Conservation (phyloP, 1,284 basidiomycete genomes). For the Heterobasidion occidentale region DNA sequence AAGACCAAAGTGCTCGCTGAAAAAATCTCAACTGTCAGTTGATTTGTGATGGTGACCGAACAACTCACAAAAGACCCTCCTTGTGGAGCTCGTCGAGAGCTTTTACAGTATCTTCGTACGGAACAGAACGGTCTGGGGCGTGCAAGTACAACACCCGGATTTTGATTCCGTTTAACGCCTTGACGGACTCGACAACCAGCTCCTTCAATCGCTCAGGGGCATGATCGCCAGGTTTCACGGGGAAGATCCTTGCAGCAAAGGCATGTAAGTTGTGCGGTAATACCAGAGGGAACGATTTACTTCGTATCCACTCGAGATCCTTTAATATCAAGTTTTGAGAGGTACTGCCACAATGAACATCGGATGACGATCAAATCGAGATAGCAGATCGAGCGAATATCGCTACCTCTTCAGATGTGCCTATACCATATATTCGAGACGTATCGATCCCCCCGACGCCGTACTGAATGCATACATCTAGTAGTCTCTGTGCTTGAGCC, state of each 20-base stretch:
- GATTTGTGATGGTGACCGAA: neutral
- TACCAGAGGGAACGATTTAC: conserved; percentile 16
- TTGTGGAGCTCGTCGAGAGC: conserved; percentile 35
- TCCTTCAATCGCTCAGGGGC: conserved; percentile 25
- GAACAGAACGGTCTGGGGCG: conserved; percentile 37
- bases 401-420: conserved; percentile 40
- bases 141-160: conserved; percentile 40
- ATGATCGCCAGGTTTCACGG: conserved; percentile 32
- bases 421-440: conserved; percentile 38
- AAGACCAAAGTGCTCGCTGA: conserved; percentile 38
- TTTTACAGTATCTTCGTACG: conserved; percentile 36
- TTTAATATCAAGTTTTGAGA: conserved; percentile 35
- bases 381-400: neutral
- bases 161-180: conserved; percentile 26
- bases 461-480: conserved; percentile 35
- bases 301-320: conserved; percentile 42
- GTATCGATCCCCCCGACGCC: conserved; percentile 43
- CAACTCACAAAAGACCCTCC: conserved; percentile 35
- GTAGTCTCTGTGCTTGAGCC: conserved; percentile 33
- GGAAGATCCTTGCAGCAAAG: conserved; percentile 28
- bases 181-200: conserved; percentile 30
- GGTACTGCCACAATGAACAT: conserved; percentile 18
- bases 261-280: neutral
- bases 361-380: neutral
- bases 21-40: neutral